These are phyloP conservation scores for Prillingera fragicola DNA, from an alignment of 1,284 basidiomycete genomes.

Conservation along the genomic window DNA sequence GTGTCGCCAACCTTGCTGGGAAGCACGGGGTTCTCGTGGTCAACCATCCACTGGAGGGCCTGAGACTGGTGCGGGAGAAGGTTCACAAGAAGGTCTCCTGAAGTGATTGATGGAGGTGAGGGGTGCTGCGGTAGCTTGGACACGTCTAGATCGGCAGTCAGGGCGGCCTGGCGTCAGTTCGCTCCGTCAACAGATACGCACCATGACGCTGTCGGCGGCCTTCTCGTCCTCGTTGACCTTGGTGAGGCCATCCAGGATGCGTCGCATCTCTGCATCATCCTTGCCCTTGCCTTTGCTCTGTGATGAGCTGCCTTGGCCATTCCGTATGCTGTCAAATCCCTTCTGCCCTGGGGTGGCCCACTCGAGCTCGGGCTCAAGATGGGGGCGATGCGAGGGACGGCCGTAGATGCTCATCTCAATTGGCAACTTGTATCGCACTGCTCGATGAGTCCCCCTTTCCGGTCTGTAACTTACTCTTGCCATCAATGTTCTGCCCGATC, in stretches of 20 bases:
- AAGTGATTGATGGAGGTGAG: slow-evolving; percentile 61
- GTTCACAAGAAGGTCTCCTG: slow-evolving; percentile 62
- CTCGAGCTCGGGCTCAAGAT: slow-evolving; percentile 60
- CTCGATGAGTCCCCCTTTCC: too few species aligned
- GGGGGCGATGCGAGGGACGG: slow-evolving; percentile 51
- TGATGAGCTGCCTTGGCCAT: slow-evolving; percentile 10
- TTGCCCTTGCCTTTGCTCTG: slow-evolving; percentile 8
- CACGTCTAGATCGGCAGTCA: slow-evolving; percentile 38
- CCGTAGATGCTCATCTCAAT: slow-evolving; percentile 66
- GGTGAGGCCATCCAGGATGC: slow-evolving; percentile 62
- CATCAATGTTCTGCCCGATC: slow-evolving; percentile 49
- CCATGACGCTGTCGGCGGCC: slow-evolving; percentile 59
- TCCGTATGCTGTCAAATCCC: slow-evolving; percentile 47
- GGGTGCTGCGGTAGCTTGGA: slow-evolving; percentile 42
- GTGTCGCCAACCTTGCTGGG: slow-evolving; percentile 62
- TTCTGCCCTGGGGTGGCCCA: slow-evolving; percentile 68
- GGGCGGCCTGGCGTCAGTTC: slow-evolving; percentile 27
- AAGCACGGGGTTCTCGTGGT: slow-evolving; percentile 65
- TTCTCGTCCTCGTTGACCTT: slow-evolving; percentile 65
- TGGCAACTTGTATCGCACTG: too few species aligned
- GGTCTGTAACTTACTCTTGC: too few species aligned
- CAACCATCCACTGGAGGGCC: slow-evolving; percentile 60
- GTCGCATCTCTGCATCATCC: slow-evolving; percentile 53
- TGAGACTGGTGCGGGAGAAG: slow-evolving; percentile 65
- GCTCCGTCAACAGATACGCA: slow-evolving; percentile 8